phyloP scores from a whole-genome alignment of 306 rosid species.

The Rosa multiflora region DNA sequence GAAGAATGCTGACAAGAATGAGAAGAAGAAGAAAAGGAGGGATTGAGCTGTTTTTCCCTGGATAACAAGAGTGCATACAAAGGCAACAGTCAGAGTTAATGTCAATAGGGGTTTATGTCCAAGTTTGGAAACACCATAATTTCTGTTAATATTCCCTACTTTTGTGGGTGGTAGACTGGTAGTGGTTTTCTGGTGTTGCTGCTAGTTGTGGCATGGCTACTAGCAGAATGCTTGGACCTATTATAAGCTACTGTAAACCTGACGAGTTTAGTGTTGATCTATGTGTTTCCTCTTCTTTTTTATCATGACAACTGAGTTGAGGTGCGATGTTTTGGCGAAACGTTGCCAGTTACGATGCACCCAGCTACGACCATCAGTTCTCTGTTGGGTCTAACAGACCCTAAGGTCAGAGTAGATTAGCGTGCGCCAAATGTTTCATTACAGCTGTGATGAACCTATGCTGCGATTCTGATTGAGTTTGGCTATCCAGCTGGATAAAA shows the following conservation, averaged over 20 bases:
- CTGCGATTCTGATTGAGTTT: too few species aligned
- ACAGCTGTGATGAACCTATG: too few species aligned
- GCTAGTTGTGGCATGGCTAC: background rate
- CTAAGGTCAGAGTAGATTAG: too few species aligned
- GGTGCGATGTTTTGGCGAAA: too few species aligned
- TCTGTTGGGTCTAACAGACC: too few species aligned
- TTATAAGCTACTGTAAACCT: background rate
- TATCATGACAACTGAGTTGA: background rate
- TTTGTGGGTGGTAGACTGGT: conserved; percentile 1
- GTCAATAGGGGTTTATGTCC: background rate
- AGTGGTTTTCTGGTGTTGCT: background rate
- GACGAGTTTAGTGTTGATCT: background rate
- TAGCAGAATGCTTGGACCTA: background rate
- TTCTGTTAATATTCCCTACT: background rate
- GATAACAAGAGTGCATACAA: background rate
- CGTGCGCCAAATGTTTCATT: too few species aligned
- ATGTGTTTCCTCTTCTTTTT: background rate
- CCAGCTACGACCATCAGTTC: too few species aligned
- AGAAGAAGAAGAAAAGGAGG: conserved; percentile 65
- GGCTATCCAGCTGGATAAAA: too few species aligned
- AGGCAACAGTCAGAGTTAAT: background rate
- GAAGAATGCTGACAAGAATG: conserved; percentile 56
- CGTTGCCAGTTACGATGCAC: background rate
- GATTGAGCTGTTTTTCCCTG: conserved; percentile 35
- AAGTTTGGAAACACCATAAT: background rate